Percentiles rank a stretch among this genome's conserved stretches.
These are phyloP conservation scores for Fraxinus paxiana DNA, from an alignment of 305 asterid genomes.

Conservation along the genomic window DNA sequence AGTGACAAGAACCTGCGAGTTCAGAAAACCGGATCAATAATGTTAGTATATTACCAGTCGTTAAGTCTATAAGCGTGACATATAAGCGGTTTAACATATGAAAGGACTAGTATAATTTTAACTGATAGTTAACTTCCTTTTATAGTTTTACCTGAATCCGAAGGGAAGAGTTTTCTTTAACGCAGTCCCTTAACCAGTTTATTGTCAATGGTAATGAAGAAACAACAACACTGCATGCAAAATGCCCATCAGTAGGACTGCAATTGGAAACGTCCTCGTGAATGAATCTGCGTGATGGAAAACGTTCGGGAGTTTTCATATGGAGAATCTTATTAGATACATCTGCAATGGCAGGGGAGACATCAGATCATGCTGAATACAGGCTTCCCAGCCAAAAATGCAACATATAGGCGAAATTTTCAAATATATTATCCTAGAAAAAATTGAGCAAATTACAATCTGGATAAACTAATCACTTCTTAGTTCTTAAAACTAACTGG, in stretches of 20 bases:
- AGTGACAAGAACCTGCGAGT: slow-evolving; percentile 75
- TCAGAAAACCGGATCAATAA: not conserved
- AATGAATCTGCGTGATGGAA: slow-evolving; percentile 46
- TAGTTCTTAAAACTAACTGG: not conserved
- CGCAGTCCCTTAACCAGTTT: slow-evolving; percentile 66
- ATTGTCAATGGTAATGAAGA: slow-evolving; percentile 77
- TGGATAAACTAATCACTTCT: not conserved
- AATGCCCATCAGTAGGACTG: slow-evolving; percentile 41
- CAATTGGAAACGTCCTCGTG: slow-evolving; percentile 39
- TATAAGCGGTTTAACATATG: too few species aligned
- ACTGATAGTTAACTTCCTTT: not conserved
- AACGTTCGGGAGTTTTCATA: slow-evolving; percentile 30
- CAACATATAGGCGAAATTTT: not conserved
- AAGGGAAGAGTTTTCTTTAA: slow-evolving; percentile 54
- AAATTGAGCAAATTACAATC: not conserved
- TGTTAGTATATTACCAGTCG: not conserved
- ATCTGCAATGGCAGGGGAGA: slow-evolving; percentile 36
- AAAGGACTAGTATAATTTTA: too few species aligned
- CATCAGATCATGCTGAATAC: not conserved
- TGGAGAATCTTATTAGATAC: slow-evolving; percentile 37
- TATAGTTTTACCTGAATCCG: slow-evolving; percentile 55
- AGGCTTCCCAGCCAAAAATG: not conserved
- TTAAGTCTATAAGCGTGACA: too few species aligned
- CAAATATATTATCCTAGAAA: not conserved
- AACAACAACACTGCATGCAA: slow-evolving; percentile 62